These are phyloP conservation scores for Oryza coarctata DNA, from an alignment of 176 grass and related monocot species.

Conservation along the genomic window DNA sequence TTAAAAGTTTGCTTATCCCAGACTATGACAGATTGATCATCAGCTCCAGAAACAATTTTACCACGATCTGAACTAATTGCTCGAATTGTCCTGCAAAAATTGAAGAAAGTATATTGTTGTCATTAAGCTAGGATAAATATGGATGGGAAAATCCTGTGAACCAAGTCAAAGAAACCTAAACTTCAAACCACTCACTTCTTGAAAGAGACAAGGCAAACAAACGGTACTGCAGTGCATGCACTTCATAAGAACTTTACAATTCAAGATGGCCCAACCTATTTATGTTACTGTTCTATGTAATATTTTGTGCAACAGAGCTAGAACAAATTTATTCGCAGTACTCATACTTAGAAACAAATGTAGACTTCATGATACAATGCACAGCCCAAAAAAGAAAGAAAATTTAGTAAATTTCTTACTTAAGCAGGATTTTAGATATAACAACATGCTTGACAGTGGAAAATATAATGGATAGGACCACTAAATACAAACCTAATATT, in stretches of 20 bases:
- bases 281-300: neutral
- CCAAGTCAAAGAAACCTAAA: constrained; percentile 34
- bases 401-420: neutral
- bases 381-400: neutral
- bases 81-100: constrained; percentile 71
- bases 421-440: constrained; percentile 7
- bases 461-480: neutral
- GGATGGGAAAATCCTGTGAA: constrained; percentile 7
- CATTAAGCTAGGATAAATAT: constrained; percentile 15
- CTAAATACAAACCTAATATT: neutral
- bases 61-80: constrained; percentile 94
- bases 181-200: neutral
- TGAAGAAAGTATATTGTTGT: constrained; percentile 25
- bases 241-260: neutral
- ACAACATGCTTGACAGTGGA: neutral
- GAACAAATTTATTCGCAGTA: neutral
- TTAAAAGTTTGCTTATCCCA: constrained; percentile 98
- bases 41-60: constrained; percentile 95
- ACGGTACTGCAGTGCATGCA: neutral
- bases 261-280: constrained; percentile 15
- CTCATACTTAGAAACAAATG: neutral
- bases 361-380: neutral
- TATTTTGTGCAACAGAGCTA: neutral
- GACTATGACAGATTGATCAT: constrained; percentile 97
- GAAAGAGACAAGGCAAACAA: neutral